phyloP scores from a whole-genome alignment of 1,284 basidiomycete species.

The Pascua guehoae region DNA sequence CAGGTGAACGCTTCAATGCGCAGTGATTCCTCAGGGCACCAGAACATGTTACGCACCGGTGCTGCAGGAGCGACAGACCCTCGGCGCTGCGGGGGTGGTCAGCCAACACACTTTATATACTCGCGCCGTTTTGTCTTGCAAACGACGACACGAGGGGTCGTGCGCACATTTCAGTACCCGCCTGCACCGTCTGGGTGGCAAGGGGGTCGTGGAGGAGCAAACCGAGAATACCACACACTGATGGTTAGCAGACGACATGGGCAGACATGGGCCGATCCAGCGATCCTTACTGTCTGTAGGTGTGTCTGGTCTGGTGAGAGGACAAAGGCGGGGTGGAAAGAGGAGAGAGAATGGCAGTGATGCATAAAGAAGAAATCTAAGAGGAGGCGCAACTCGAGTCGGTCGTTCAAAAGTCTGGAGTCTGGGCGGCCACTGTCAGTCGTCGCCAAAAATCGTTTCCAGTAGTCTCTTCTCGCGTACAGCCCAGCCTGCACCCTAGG shows the following conservation, averaged over 20 bases:
- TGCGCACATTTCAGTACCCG: conserved; percentile 69
- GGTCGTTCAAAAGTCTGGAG: too few relatives aligned
- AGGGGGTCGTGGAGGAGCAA: conserved; percentile 71
- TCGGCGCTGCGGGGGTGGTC: conserved; percentile 55
- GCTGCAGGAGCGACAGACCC: conserved; percentile 84
- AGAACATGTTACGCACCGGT: conserved; percentile 54
- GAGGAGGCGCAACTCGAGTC: too few relatives aligned
- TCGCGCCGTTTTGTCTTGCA: too few relatives aligned
- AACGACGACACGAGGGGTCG: neutral
- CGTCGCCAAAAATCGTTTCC: too few relatives aligned
- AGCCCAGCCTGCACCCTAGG: too few relatives aligned
- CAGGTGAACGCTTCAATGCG: too few relatives aligned
- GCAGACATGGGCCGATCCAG: too few relatives aligned
- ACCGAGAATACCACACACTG: conserved; percentile 83
- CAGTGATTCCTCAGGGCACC: too few relatives aligned
- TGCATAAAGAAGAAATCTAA: neutral
- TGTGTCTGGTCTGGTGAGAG: neutral
- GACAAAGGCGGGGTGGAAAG: neutral
- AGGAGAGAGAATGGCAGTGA: neutral
- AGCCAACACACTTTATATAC: neutral
- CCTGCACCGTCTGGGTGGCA: conserved; percentile 57
- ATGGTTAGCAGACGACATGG: too few relatives aligned
- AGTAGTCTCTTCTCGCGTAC: too few relatives aligned
- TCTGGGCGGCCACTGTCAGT: too few relatives aligned
- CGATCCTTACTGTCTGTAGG: conserved; percentile 6